Evolutionary conservation across 2,329 filamentous ascomycete species (phyloP).

Genomic region (Trichoderma koningiopsis): DNA sequence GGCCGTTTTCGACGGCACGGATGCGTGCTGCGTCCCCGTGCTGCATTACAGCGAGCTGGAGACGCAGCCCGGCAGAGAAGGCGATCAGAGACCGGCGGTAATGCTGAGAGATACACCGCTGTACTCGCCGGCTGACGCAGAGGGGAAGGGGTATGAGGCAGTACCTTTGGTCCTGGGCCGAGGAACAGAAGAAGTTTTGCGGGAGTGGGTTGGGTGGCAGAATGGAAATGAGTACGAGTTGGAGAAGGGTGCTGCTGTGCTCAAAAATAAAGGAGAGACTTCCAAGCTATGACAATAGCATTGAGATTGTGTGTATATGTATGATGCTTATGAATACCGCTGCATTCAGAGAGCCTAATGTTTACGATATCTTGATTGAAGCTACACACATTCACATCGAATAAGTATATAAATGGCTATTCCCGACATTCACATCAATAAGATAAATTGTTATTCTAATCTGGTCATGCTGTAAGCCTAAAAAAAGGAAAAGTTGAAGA

Average conservation of each 20-base stretch:
- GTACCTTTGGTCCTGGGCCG: conserved; percentile 63
- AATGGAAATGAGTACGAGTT: conserved; percentile 72
- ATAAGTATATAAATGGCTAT: background rate
- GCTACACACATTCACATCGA: background rate
- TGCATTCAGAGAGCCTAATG: background rate
- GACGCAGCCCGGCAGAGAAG: conserved; percentile 48
- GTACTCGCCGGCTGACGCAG: background rate
- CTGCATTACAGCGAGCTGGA: conserved; percentile 74
- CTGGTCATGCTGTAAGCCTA: conserved; percentile 28
- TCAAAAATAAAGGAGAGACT: conserved; percentile 34
- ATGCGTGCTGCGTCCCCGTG: conserved; percentile 91
- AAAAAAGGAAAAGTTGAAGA: conserved; percentile 16
- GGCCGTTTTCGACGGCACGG: conserved; percentile 79
- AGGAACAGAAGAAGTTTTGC: conserved; percentile 70
- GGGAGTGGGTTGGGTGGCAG: conserved; percentile 76
- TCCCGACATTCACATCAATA: background rate
- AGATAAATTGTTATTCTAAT: conserved; percentile 31
- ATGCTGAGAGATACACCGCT: conserved; percentile 71
- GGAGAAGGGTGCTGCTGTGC: conserved; percentile 61
- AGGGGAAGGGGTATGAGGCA: conserved; percentile 65
- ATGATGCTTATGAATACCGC: background rate
- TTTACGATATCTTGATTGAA: background rate
- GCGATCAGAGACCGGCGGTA: conserved; percentile 72
- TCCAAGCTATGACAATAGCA: background rate
- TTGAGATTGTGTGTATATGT: background rate